Conservation (phyloP, 495 filamentous ascomycete species). For the Pseudoneurospora amorphoporcata region DNA sequence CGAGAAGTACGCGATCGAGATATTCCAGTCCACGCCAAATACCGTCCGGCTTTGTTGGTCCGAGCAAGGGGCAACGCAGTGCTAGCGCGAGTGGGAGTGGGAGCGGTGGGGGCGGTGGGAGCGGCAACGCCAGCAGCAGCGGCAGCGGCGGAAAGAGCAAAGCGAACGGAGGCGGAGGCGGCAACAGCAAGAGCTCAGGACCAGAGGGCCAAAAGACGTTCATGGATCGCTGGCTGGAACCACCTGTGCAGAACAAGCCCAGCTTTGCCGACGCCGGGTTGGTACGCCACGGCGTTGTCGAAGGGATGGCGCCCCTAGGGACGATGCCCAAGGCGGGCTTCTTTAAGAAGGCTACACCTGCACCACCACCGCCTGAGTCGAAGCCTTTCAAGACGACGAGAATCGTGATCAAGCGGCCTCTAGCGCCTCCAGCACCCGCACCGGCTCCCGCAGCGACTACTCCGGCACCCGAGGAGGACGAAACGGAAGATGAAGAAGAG, state of each 20-base stretch:
- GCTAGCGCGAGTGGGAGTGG: neutral
- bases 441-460: conserved; percentile 1
- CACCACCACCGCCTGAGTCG: conserved; percentile 9
- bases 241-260: conserved; percentile 52
- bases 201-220: conserved; percentile 25
- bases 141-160: neutral
- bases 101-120: neutral
- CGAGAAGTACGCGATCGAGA: conserved; percentile 39
- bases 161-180: neutral
- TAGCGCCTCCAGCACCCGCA: conserved; percentile 5
- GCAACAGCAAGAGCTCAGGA: conserved; percentile 15
- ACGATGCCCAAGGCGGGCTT: conserved; percentile 44
- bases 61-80: conserved; percentile 12
- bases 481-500: conserved; percentile 21
- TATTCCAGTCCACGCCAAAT: conserved; percentile 43
- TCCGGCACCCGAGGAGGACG: conserved; percentile 20
- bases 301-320: conserved; percentile 62
- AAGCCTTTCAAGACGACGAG: conserved; percentile 9
- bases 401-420: conserved; percentile 31
- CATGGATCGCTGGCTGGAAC: conserved; percentile 60
- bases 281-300: conserved; percentile 52
- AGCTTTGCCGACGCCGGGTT: conserved; percentile 61
- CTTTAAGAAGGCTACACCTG: conserved; percentile 28
- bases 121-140: neutral
- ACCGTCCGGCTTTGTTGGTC: conserved; percentile 25